phyloP scores from a whole-genome alignment of 768 basidiomycete species.

The Calvatia gigantea region DNA sequence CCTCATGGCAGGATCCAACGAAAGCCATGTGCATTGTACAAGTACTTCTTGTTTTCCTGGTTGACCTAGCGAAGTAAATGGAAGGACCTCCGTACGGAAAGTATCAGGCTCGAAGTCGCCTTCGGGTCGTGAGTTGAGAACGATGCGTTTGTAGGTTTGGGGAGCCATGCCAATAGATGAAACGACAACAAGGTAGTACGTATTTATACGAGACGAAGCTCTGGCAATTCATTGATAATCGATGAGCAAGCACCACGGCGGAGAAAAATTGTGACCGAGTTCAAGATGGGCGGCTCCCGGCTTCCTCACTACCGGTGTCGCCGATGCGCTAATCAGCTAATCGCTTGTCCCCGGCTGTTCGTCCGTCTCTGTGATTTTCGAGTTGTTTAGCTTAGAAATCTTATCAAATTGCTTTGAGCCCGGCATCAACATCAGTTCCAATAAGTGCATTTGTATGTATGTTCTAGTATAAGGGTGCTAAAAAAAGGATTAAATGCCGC shows the following conservation, averaged over 20 bases:
- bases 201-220: not conserved
- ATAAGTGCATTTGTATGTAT: too few relatives aligned
- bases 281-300: not conserved
- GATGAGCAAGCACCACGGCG: not conserved
- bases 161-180: constrained; percentile 11
- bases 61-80: constrained; percentile 45
- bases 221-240: not conserved
- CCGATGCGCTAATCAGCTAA: too few relatives aligned
- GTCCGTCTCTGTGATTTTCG: too few relatives aligned
- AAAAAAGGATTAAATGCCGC: too few relatives aligned
- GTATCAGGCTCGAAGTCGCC: constrained; percentile 69
- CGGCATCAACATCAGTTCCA: too few relatives aligned
- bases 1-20: constrained; percentile 88
- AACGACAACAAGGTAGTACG: not conserved
- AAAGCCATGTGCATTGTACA: constrained; percentile 76
- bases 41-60: constrained; percentile 54
- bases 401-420: too few relatives aligned
- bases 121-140: constrained; percentile 72
- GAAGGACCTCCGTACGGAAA: constrained; percentile 58
- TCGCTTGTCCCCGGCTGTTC: too few relatives aligned
- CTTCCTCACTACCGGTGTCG: not conserved
- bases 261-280: not conserved
- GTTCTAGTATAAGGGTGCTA: not conserved
- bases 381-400: too few relatives aligned
- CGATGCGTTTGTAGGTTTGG: constrained; percentile 57